phyloP scores from a whole-genome alignment of 139 green algal species.

The Diplosphaera chodatii region DNA sequence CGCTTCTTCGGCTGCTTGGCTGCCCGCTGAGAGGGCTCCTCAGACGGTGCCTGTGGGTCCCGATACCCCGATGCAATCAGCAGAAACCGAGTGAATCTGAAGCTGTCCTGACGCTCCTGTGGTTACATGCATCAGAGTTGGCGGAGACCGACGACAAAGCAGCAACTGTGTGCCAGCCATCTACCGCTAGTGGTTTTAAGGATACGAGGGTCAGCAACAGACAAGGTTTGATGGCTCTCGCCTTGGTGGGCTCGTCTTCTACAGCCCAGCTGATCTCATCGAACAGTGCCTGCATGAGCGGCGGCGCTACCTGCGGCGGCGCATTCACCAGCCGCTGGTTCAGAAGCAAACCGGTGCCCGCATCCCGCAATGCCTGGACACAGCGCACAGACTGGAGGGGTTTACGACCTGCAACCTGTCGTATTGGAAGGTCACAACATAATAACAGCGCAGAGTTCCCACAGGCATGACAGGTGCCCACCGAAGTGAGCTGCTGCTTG shows the following conservation, averaged over 20 bases:
- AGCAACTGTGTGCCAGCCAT: too few relatives aligned
- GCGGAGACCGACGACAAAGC: too few relatives aligned
- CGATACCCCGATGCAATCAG: constrained; percentile 56
- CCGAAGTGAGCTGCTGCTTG: constrained; percentile 23
- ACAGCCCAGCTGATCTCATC: constrained; percentile 63
- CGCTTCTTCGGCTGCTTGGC: constrained; percentile 7
- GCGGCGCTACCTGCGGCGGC: constrained; percentile 72
- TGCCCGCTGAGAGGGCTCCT: background rate
- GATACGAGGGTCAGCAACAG: background rate
- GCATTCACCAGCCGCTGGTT: constrained; percentile 87
- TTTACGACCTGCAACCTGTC: too few relatives aligned
- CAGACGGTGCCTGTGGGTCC: constrained; percentile 26
- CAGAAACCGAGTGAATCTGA: constrained; percentile 56
- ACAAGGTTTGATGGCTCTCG: background rate
- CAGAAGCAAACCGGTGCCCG: constrained; percentile 63
- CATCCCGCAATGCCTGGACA: constrained; percentile 40
- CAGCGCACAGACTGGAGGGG: too few relatives aligned
- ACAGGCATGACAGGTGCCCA: background rate
- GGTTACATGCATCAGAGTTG: too few relatives aligned
- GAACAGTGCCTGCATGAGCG: constrained; percentile 75
- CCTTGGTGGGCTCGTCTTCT: constrained; percentile 49
- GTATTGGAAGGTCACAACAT: too few relatives aligned
- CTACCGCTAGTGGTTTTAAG: too few relatives aligned
- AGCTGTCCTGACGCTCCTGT: constrained; percentile 44
- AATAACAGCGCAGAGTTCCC: too few relatives aligned